Evolutionary conservation across 768 basidiomycete genomes (phyloP).

Genomic region (Calocybe indica): DNA sequence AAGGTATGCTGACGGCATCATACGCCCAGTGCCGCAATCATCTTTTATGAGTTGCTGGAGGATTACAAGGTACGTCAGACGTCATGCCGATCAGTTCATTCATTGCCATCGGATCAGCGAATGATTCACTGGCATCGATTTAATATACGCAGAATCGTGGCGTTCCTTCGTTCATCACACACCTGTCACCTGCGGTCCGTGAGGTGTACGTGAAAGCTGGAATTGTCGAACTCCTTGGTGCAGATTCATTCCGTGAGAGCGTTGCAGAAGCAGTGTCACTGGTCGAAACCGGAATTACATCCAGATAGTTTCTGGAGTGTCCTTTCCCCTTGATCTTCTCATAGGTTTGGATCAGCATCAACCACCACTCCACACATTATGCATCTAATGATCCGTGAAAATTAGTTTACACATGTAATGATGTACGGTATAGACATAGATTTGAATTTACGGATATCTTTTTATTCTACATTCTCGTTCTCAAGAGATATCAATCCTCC

Average conservation of each 20-base stretch:
- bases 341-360: no score
- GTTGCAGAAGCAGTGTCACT: constrained; percentile 48
- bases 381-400: no score
- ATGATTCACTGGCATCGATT: neutral
- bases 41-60: constrained; percentile 71
- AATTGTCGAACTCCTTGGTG: constrained; percentile 41
- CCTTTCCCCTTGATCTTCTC: no score
- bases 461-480: no score
- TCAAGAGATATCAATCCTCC: neutral
- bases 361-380: no score
- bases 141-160: constrained; percentile 33
- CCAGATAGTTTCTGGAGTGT: constrained; percentile 3
- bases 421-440: neutral
- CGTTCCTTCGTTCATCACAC: constrained; percentile 47
- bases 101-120: neutral
- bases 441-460: no score
- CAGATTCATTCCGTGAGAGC: constrained; percentile 40
- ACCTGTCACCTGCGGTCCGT: constrained; percentile 33
- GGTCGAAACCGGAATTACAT: constrained; percentile 19
- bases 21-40: constrained; percentile 64
- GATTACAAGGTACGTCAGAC: constrained; percentile 59
- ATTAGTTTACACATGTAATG: no score
- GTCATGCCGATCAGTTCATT: neutral
- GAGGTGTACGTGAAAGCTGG: constrained; percentile 45
- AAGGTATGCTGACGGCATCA: no score